phyloP scores from a whole-genome alignment of 2,329 filamentous ascomycete genomes.

The Tolypocladium sp. region DNA sequence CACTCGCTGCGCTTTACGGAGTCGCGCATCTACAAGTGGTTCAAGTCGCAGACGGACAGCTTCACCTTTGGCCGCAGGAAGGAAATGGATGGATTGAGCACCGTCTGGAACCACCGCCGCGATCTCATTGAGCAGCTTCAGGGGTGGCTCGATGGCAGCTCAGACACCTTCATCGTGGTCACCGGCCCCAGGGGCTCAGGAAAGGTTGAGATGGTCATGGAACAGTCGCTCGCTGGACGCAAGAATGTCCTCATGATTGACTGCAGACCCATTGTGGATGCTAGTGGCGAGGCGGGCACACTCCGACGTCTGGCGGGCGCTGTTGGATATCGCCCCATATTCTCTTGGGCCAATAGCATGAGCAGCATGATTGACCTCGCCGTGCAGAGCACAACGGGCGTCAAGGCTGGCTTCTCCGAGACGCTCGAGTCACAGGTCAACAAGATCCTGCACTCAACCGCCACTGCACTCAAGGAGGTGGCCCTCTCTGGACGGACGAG shows the following conservation, averaged over 20 bases:
- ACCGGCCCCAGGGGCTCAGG: conserved; percentile 88
- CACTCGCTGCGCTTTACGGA: conserved; percentile 65
- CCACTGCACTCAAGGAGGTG: conserved; percentile 68
- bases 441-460: conserved; percentile 83
- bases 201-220: conserved; percentile 78
- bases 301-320: conserved; percentile 73
- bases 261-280: conserved; percentile 88
- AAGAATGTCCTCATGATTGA: conserved; percentile 78
- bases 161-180: conserved; percentile 87
- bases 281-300: conserved; percentile 75
- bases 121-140: conserved; percentile 73
- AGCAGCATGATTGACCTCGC: conserved; percentile 89
- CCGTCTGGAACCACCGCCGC: conserved; percentile 82
- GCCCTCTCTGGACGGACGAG: conserved; percentile 62
- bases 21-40: conserved; percentile 69
- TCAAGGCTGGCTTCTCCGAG: conserved; percentile 90
- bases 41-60: conserved; percentile 53
- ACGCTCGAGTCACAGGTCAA: conserved; percentile 80
- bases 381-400: conserved; percentile 85
- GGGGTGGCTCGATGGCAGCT: conserved; percentile 78
- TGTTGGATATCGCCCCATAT: conserved; percentile 87
- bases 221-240: conserved; percentile 69
- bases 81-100: conserved; percentile 59
- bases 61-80: conserved; percentile 52
- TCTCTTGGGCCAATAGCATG: conserved; percentile 93